Percentiles rank a stretch among this genome's conserved stretches.
Conservation (phyloP, 1,139 yeast genomes). For the Arxiozyma heterogenica region DNA sequence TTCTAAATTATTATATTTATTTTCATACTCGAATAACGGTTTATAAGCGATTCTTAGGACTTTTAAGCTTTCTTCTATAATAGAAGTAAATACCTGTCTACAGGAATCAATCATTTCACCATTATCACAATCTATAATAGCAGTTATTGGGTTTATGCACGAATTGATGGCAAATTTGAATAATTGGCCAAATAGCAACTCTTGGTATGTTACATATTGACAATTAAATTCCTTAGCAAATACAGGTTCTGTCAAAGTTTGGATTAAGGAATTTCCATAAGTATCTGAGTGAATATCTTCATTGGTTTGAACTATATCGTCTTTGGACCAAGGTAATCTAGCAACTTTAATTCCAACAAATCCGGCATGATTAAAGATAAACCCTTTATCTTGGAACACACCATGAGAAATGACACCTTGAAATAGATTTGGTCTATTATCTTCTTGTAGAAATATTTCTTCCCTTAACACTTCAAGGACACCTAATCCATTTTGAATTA, state of each 20-base stretch:
- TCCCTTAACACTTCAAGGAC: constrained; percentile 47
- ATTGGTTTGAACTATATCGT: constrained; percentile 19
- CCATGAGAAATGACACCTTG: constrained; percentile 84
- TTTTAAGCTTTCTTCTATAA: constrained; percentile 42
- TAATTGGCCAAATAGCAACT: constrained; percentile 54
- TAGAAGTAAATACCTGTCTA: constrained; percentile 35
- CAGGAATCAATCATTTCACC: constrained; percentile 49
- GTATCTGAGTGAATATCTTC: constrained; percentile 12
- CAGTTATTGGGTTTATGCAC: constrained; percentile 76
- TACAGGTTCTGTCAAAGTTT: constrained; percentile 23
- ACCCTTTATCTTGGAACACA: constrained; percentile 36
- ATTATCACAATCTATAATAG: constrained; percentile 64
- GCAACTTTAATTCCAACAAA: constrained; percentile 51
- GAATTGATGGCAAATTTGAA: constrained; percentile 72
- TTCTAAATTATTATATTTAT: constrained; percentile 25
- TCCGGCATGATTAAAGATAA: constrained; percentile 55
- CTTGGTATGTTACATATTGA: constrained; percentile 39
- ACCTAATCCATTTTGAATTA: constrained; percentile 87
- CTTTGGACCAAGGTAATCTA: constrained; percentile 32
- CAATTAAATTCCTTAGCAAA: constrained; percentile 36
- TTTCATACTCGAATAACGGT: constrained; percentile 26
- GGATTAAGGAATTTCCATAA: constrained; percentile 19
- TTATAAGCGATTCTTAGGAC: constrained; percentile 31
- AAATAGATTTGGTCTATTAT: constrained; percentile 46
- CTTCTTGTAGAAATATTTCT: constrained; percentile 47